Base-by-base conservation (phyloP, 2,329 filamentous ascomycete species). In the Akanthomyces muscarius region DNA sequence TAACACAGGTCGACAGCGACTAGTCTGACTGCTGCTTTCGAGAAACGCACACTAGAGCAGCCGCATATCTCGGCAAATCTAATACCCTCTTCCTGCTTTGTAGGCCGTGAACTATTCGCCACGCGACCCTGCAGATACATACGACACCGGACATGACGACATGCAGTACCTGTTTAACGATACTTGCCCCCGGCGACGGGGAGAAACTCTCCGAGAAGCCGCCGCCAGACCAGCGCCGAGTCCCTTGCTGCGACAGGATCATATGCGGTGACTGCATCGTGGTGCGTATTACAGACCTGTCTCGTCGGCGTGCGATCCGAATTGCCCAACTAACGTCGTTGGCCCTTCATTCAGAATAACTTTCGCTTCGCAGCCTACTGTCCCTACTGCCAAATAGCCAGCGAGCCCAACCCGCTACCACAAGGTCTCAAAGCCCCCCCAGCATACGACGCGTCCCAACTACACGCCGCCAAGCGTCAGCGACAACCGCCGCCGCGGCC, bases 351-450 rank as follows among this genome's bases (percentile, higher is more conserved):
- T 36, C 8, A 86, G 84, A 76, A 83, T 53, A 92, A 92, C 71
- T 77, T 81, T 36, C 86, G 89, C 47, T 92, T 91, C 75, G 82
- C 83, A 60, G 77, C 80, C 41, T 86, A 86, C 72, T 86, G 86
- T 71, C 90, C 90, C 0, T 94, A 89, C 74, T 95, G 91, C 72
- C 91, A 94, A 74, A 83, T 91, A 68, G 87, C 87, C 5, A 82
- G 78, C 51, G 77, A 75, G 5, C 85, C 87, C 3, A 85, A 84
- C 23, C 70, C 75, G 8, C 74, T 87, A 4, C 80, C 86, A 1
- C 86, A 86, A 74, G 86, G 88, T 13, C 80, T 91, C 28, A 83
- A 81, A 70, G 84, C 89, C 64, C 88, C 89, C n/a, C 89, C 89
- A 1, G 80, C 84, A 13, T 92, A 92, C 77, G 76, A 69, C 38